Base-by-base conservation (phyloP, 2,329 filamentous ascomycete species). In the Fusarium nematophilum region DNA sequence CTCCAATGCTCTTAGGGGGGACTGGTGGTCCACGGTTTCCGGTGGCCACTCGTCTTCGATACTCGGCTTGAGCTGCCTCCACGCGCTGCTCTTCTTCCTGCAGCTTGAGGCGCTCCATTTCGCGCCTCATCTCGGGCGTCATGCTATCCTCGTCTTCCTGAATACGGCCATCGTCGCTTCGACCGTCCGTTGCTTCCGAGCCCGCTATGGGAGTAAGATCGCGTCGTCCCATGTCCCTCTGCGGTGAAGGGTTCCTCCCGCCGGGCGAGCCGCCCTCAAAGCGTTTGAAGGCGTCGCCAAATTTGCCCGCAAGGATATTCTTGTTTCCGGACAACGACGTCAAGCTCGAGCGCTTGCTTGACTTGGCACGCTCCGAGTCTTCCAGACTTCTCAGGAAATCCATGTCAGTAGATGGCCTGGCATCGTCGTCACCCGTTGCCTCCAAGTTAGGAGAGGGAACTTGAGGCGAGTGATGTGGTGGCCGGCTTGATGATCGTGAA, bases 51-150 rank as follows among this genome's bases (percentile, higher is more conserved):
- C 90, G 87, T 66, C 88, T 87, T 27, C 90, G 87, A 73, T 98
- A 97, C 75, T 96, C 93, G 2, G 91, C 93, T 14, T 92, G 93
- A 0, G 93, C 95, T 15, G 89, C 89, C 39, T 92, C 92, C 2
- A 99, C 95, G 3, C 95, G 86, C 68, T 88, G 89, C 75, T 99
- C 95, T 77, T 99, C 95, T 70, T 95, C 89, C 14, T 89, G 90
- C 2, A 97, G 82, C 50, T 89, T 86, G 48, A 88, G 82, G 15
- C 93, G 88, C 75, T 99, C 95, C 13, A 96, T 81, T 72, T 99
- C 95, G 26, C 95, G 89, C 43, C 92, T 88, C 81, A 95, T 90
- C 74, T 98, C 94, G 0, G 94, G 92, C 0, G 92, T 88, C 70
- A 97, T 76, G 46, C 91, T 86, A 57, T 92, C 88, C 1, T 83